Base-by-base conservation (phyloP, 495 filamentous ascomycete genomes). In the Daldinia vernicosa region DNA sequence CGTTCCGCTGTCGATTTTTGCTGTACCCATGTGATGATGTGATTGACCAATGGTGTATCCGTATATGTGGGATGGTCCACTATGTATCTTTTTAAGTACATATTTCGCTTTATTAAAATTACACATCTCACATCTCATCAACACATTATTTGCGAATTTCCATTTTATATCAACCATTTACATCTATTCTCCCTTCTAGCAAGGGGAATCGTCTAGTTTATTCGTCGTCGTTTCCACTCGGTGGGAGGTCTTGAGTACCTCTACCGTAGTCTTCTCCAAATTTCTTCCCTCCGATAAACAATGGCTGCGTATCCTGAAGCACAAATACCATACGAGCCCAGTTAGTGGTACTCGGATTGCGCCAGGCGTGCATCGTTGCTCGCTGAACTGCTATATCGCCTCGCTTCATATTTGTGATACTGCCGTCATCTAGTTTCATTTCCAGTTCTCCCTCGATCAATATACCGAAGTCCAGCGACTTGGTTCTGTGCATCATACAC, bases 361-460 rank as follows among this genome's bases (percentile, higher is more conserved):
- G 81, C 89, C 88, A 92, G 5, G 85, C 84, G 78, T 95, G 92
- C 73, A 86, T 89, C 4, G 89, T 91, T 0, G 81, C 90, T 40
- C 91, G 75, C 80, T 93, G 89, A 24, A 92, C 84, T 5, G 82
- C 81, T 6, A 90, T 78, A 71, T 93, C 90, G 1, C 91, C 91
- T 6, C 83, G 74, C 73, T 82, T 79, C 84, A 93, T 78, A 4
- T 77, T 68, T 56, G 81, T 76, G 57, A 76, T 79, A 74, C 88
- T 89, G 0, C 91, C 86, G 70, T 78, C 69, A 70, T 93, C 91
- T 8, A 93, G 77, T 6, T 86, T 76, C 78, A 89, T 83, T 74
- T 87, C 89, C n/a, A 91, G 75, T 71, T 86, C 75, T 0, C 92
- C 92, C 74, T 94, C 91, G n/a, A 95, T 63, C 27, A 95, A 86